Conservation (phyloP, 805 yeast genomes). For the Suhomyces prunicola region DNA sequence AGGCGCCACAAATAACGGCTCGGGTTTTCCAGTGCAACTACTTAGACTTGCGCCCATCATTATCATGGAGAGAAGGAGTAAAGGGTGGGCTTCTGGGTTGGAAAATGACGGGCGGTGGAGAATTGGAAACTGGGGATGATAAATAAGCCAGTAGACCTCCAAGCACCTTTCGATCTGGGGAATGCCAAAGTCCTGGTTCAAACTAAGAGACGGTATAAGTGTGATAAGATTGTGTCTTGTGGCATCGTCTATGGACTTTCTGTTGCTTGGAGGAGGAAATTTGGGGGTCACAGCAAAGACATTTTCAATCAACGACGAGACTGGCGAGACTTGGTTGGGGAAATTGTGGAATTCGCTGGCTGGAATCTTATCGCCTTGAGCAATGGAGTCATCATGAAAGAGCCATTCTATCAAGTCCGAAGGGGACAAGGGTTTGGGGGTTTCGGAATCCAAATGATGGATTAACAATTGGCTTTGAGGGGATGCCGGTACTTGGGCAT, state of each 20-base stretch:
- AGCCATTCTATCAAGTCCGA: constrained; percentile 32
- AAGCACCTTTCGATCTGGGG: constrained; percentile 9
- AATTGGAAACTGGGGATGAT: constrained; percentile 11
- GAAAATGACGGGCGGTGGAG: constrained; percentile 11
- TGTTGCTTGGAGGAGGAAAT: constrained; percentile 7
- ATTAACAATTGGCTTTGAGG: neutral
- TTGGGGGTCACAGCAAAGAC: constrained; percentile 9
- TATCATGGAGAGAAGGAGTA: constrained; percentile 10
- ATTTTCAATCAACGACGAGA: constrained; percentile 8
- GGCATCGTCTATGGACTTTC: constrained; percentile 5
- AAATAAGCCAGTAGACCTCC: constrained; percentile 8
- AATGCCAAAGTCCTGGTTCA: constrained; percentile 6
- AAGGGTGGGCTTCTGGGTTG: constrained; percentile 7
- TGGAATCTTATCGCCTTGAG: neutral
- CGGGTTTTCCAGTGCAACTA: constrained; percentile 3
- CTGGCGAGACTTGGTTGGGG: constrained; percentile 6
- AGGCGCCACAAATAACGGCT: constrained; percentile 4
- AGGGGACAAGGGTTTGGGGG: constrained; percentile 18
- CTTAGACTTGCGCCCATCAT: constrained; percentile 10
- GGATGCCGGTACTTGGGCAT: neutral
- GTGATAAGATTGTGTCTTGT: constrained; percentile 4
- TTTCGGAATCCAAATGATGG: neutral
- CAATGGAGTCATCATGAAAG: constrained; percentile 19
- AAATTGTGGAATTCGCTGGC: constrained; percentile 4
- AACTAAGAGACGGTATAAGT: constrained; percentile 5